A percentile compares a stretch with the other conserved stretches of the same genome.
Conservation (phyloP, 305 asterid species). For the Rubia tinctorum region DNA sequence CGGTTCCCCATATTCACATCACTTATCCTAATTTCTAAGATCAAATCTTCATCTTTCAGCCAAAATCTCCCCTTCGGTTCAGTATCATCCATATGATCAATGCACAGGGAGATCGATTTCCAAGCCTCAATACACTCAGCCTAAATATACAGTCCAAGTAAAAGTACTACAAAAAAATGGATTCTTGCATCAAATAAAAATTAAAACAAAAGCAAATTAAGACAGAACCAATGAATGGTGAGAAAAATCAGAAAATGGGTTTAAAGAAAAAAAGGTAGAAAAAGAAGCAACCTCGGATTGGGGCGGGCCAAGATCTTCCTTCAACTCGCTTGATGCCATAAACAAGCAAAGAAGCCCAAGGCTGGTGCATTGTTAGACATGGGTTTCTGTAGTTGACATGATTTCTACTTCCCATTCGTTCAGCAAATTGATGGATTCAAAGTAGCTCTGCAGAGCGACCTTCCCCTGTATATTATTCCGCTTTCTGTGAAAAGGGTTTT, state of each 20-base stretch:
- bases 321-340: constrained; percentile 91
- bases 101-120: neutral
- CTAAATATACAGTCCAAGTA: neutral
- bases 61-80: neutral
- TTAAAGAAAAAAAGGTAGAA: neutral
- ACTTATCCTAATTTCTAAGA: neutral
- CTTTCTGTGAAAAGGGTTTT: neutral
- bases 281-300: constrained; percentile 51
- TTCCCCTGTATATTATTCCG: neutral
- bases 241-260: neutral
- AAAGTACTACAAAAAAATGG: neutral
- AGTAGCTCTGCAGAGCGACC: neutral
- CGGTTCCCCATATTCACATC: neutral
- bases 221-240: neutral
- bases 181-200: neutral
- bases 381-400: constrained; percentile 69
- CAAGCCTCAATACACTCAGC: neutral
- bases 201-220: neutral
- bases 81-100: neutral
- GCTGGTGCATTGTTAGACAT: constrained; percentile 97
- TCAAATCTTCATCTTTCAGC: no score
- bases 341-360: constrained; percentile 97
- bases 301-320: constrained; percentile 98
- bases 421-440: neutral
- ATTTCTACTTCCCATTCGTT: constrained; percentile 45